Conservation (phyloP, 2,329 filamentous ascomycete species). For the Sarocladium brachiariae region DNA sequence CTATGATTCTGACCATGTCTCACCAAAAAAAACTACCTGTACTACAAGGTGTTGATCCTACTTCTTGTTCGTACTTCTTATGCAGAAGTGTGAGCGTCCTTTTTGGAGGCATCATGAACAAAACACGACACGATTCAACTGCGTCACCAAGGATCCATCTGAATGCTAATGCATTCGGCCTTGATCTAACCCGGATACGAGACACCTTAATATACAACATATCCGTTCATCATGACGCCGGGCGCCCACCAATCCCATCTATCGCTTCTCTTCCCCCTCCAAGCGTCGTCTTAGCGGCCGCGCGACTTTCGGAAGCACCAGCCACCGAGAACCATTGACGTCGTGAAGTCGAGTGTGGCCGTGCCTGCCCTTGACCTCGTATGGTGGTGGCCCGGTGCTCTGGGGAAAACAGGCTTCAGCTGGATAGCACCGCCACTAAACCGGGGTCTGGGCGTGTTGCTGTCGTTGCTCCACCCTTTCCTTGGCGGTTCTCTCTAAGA, state of each 20-base stretch:
- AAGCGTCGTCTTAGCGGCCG: constrained; percentile 2
- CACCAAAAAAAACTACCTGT: too few species aligned
- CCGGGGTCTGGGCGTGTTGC: neutral
- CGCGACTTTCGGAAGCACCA: constrained; percentile 9
- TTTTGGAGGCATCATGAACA: too few species aligned
- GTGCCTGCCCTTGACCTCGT: neutral
- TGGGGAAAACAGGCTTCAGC: constrained; percentile 8
- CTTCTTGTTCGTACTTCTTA: too few species aligned
- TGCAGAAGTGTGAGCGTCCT: too few species aligned
- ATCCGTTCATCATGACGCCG: neutral
- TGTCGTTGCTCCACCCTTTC: neutral
- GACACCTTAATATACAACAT: neutral
- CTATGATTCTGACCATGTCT: too few species aligned
- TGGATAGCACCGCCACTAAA: constrained; percentile 5
- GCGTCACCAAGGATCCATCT: too few species aligned
- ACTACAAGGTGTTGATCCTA: too few species aligned
- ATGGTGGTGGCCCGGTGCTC: neutral
- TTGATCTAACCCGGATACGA: neutral
- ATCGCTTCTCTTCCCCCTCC: neutral
- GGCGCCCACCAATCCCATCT: neutral
- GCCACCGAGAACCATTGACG: constrained; percentile 10
- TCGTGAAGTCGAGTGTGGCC: constrained; percentile 7
- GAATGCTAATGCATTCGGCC: neutral
- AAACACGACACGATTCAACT: too few species aligned
- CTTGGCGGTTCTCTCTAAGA: neutral